These are phyloP conservation scores for Globisporangium apiculatum DNA, from an alignment of 352 stramenopile genomes.

Conservation along the genomic window DNA sequence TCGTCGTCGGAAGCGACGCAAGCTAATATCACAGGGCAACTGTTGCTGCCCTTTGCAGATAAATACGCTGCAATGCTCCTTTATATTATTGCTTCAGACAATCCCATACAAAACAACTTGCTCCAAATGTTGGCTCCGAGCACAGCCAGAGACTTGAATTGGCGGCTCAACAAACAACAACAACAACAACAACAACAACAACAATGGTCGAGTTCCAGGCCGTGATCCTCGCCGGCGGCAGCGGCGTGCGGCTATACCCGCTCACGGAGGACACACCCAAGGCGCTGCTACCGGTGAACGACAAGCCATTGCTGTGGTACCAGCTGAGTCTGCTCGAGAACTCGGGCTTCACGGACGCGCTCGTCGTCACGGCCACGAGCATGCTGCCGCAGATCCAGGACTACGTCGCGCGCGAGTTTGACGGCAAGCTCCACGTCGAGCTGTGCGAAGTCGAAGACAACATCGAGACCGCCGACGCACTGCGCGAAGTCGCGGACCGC, in stretches of 20 bases:
- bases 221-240: constrained; percentile 74
- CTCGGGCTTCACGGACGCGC: constrained; percentile 68
- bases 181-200: not conserved
- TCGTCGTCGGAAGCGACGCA: too few relatives aligned
- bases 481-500: constrained; percentile 62
- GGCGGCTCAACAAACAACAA: not conserved
- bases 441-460: constrained; percentile 68
- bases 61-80: too few relatives aligned
- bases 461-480: constrained; percentile 63
- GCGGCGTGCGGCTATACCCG: constrained; percentile 71
- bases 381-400: constrained; percentile 65
- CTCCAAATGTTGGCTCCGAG: not conserved
- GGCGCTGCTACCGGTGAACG: constrained; percentile 52
- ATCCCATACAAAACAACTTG: not conserved
- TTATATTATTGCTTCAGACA: too few relatives aligned
- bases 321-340: constrained; percentile 74
- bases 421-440: constrained; percentile 75
- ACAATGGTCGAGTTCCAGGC: constrained; percentile 79
- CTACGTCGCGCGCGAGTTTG: constrained; percentile 72
- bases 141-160: not conserved
- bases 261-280: constrained; percentile 78
- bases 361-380: constrained; percentile 57
- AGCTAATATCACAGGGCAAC: too few relatives aligned
- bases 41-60: too few relatives aligned
- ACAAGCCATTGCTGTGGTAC: constrained; percentile 73